Evolutionary conservation across 1,284 basidiomycete genomes (phyloP).

Genomic region (Laetiporus sulphureus): DNA sequence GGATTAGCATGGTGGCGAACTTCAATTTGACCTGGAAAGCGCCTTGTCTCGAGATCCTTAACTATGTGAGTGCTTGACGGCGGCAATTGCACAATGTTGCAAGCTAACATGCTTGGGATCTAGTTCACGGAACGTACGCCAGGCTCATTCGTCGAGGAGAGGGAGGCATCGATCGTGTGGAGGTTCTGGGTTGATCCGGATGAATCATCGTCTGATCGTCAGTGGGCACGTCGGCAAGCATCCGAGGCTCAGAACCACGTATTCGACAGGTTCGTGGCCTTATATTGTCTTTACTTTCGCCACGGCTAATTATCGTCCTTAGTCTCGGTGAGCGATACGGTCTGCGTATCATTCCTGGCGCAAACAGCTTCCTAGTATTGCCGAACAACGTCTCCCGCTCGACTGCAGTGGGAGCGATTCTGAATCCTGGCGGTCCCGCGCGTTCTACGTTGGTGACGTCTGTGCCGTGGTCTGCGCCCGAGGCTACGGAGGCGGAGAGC

Average conservation of each 20-base stretch:
- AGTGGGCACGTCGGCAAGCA: slow-evolving; percentile 81
- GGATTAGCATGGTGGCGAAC: slow-evolving; percentile 78
- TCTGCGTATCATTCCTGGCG: slow-evolving; percentile 72
- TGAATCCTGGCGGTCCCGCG: slow-evolving; percentile 61
- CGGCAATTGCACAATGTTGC: too few relatives aligned
- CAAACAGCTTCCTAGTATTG: slow-evolving; percentile 75
- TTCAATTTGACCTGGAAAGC: slow-evolving; percentile 77
- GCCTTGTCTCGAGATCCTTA: slow-evolving; percentile 73
- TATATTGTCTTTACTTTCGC: not conserved
- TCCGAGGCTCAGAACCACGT: slow-evolving; percentile 90
- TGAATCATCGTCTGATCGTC: slow-evolving; percentile 46
- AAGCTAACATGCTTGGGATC: too few relatives aligned
- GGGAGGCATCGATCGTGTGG: slow-evolving; percentile 82
- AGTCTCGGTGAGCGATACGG: slow-evolving; percentile 78
- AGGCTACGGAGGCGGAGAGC: slow-evolving; percentile 26
- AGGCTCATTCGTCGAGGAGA: slow-evolving; percentile 78
- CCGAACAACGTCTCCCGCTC: slow-evolving; percentile 81
- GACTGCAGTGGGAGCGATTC: slow-evolving; percentile 69
- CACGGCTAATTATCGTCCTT: not conserved
- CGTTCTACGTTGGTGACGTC: slow-evolving; percentile 38
- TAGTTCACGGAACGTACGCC: slow-evolving; percentile 88
- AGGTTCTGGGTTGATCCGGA: slow-evolving; percentile 66
- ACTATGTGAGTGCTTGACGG: slow-evolving; percentile 62
- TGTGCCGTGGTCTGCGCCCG: slow-evolving; percentile 32
- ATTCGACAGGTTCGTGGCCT: slow-evolving; percentile 57